A percentile compares a stretch with the other conserved stretches of the same genome.
Evolutionary conservation across 805 yeast genomes (phyloP).

Genomic region (Teunomyces pallodes): DNA sequence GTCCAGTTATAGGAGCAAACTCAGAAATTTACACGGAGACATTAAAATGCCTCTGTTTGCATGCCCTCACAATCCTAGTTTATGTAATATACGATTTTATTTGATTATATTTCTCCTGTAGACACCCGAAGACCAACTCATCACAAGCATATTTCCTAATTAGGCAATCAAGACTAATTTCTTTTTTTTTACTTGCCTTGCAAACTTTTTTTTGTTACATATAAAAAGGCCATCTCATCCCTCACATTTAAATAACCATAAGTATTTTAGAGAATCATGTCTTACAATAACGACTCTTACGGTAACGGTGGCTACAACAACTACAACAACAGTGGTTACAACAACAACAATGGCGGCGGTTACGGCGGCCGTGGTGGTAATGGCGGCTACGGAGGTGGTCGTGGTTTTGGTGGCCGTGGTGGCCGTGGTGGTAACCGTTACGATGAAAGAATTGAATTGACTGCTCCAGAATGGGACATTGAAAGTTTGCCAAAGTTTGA

Average conservation of each 20-base stretch:
- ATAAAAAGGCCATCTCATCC: slow-evolving; percentile 4
- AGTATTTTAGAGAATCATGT: slow-evolving; percentile 25
- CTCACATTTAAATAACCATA: neutral
- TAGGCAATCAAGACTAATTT: slow-evolving; percentile 8
- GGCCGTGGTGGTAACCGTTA: slow-evolving; percentile 34
- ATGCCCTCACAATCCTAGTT: neutral
- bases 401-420: slow-evolving; percentile 37
- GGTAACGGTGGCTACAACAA: slow-evolving; percentile 29
- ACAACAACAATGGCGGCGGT: slow-evolving; percentile 22
- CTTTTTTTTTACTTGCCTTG: slow-evolving; percentile 5
- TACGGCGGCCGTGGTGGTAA: slow-evolving; percentile 36
- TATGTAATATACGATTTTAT: slow-evolving; percentile 1
- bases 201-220: neutral
- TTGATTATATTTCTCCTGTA: neutral
- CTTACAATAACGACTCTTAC: slow-evolving; percentile 32
- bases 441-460: slow-evolving; percentile 48
- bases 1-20: neutral
- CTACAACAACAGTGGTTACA: slow-evolving; percentile 31
- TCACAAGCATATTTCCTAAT: slow-evolving; percentile 6
- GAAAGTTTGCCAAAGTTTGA: slow-evolving; percentile 82
- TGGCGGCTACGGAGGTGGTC: slow-evolving; percentile 33
- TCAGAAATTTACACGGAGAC: neutral
- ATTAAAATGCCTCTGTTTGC: neutral
- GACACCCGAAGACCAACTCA: neutral
- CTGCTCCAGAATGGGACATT: slow-evolving; percentile 78